Conservation (phyloP, 2,329 filamentous ascomycete species). For the Knoxdaviesia proteae region DNA sequence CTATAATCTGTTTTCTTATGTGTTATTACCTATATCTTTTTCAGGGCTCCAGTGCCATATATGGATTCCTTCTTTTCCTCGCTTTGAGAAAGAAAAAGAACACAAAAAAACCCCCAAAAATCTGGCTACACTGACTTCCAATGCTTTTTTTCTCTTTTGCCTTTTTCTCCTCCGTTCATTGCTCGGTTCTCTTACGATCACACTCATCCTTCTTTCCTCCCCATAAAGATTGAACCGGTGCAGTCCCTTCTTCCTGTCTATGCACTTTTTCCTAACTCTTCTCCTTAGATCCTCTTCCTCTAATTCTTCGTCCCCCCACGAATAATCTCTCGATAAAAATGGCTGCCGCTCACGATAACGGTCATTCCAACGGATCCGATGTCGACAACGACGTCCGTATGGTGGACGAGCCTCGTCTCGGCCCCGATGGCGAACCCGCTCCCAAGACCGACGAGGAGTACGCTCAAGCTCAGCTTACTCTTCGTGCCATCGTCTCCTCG, state of each 20-base stretch:
- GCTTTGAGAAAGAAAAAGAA: no score
- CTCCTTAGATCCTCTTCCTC: slow-evolving; percentile 5
- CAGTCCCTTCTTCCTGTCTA: slow-evolving; percentile 5
- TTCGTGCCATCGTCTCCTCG: slow-evolving; percentile 93
- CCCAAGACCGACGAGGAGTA: slow-evolving; percentile 97
- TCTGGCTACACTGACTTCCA: no score
- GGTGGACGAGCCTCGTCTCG: slow-evolving; percentile 38
- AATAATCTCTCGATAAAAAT: slow-evolving; percentile 19
- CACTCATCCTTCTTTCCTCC: slow-evolving; percentile 4
- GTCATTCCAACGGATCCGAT: slow-evolving; percentile 37
- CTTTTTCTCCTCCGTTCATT: no score
- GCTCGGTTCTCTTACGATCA: no score
- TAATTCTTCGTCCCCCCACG: slow-evolving; percentile 6
- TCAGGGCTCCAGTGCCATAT: no score
- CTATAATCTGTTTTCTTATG: no score
- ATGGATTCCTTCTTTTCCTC: no score
- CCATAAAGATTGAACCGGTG: neutral
- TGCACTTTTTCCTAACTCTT: slow-evolving; percentile 1
- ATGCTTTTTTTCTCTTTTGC: no score
- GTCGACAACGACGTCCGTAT: slow-evolving; percentile 38
- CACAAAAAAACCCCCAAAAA: no score
- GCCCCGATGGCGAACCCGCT: slow-evolving; percentile 53
- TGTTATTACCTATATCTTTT: no score
- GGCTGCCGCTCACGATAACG: slow-evolving; percentile 39
- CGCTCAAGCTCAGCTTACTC: slow-evolving; percentile 72